A percentile compares a stretch with the other conserved stretches of the same genome.
phyloP scores from a whole-genome alignment of 2,329 filamentous ascomycete genomes.

The Truncatella angustata region DNA sequence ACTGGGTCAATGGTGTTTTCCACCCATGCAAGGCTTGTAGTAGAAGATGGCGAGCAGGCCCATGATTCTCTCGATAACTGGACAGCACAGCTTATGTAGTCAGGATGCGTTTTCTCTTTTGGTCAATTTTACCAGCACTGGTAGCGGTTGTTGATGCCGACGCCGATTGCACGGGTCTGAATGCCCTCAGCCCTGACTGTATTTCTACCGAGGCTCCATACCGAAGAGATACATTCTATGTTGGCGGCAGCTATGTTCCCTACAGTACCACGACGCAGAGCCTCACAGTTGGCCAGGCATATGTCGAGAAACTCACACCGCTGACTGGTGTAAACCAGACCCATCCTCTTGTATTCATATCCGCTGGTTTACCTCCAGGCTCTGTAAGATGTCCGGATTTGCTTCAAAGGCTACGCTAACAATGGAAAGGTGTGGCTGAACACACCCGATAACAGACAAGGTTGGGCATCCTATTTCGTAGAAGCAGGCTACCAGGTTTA shows the following conservation, averaged over 20 bases:
- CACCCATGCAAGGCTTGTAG: too few species aligned
- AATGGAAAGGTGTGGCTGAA: conserved; percentile 38
- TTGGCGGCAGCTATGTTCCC: conserved; percentile 10
- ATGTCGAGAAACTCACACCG: conserved; percentile 12
- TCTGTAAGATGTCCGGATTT: background rate
- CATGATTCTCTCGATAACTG: too few species aligned
- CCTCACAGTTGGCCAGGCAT: conserved; percentile 4
- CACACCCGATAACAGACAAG: conserved; percentile 43
- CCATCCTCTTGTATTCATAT: conserved; percentile 9
- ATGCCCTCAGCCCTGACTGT: conserved; percentile 16
- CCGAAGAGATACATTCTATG: conserved; percentile 8
- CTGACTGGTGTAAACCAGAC: conserved; percentile 3
- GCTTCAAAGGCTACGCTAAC: too few species aligned
- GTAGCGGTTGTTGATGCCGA: background rate
- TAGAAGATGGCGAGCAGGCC: too few species aligned
- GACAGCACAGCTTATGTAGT: too few species aligned
- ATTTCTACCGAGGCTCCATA: conserved; percentile 14
- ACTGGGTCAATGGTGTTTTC: too few species aligned
- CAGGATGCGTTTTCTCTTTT: background rate
- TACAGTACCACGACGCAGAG: background rate
- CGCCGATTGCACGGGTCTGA: conserved; percentile 13
- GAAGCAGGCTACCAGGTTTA: conserved; percentile 43
- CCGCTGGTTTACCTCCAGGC: conserved; percentile 5
- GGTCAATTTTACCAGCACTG: background rate
- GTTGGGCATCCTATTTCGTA: conserved; percentile 47